These are phyloP conservation scores for Alternaria ethzedia DNA, from an alignment of 2,329 filamentous ascomycete genomes.

Conservation along the genomic window DNA sequence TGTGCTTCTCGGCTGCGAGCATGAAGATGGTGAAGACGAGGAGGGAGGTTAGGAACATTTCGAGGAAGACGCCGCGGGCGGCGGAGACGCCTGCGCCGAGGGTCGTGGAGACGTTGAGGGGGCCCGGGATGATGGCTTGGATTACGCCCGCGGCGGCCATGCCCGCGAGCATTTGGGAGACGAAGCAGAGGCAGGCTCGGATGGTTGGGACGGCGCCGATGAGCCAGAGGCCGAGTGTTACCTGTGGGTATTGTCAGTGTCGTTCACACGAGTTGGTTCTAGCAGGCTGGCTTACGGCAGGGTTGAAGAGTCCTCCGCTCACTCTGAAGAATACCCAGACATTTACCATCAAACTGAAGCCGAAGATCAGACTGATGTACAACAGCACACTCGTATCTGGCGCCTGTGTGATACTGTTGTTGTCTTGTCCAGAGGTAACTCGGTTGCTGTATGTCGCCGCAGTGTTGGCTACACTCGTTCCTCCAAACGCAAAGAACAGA, in stretches of 20 bases:
- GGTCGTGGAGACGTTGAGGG: constrained; percentile 45
- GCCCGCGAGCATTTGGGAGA: constrained; percentile 46
- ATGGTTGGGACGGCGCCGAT: constrained; percentile 33
- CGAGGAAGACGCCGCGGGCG: constrained; percentile 47
- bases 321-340: constrained; percentile 51
- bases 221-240: constrained; percentile 47
- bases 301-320: constrained; percentile 49
- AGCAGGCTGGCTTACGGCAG: constrained; percentile 47
- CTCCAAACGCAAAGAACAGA: constrained; percentile 50
- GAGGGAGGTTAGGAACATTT: constrained; percentile 49
- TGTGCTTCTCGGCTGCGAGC: constrained; percentile 76
- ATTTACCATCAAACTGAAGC: constrained; percentile 48
- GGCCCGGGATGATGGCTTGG: constrained; percentile 44
- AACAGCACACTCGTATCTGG: constrained; percentile 43
- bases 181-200: constrained; percentile 42
- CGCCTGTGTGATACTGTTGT: constrained; percentile 35
- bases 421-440: constrained; percentile 24
- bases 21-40: constrained; percentile 58
- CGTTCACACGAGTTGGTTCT: no score
- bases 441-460: constrained; percentile 29
- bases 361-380: constrained; percentile 48
- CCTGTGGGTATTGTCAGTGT: constrained; percentile 26
- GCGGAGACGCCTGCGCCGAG: constrained; percentile 39
- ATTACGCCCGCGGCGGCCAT: constrained; percentile 47
- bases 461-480: constrained; percentile 47